These are phyloP conservation scores for Leucogyrophana mollusca DNA, from an alignment of 768 basidiomycete genomes.

Conservation along the genomic window DNA sequence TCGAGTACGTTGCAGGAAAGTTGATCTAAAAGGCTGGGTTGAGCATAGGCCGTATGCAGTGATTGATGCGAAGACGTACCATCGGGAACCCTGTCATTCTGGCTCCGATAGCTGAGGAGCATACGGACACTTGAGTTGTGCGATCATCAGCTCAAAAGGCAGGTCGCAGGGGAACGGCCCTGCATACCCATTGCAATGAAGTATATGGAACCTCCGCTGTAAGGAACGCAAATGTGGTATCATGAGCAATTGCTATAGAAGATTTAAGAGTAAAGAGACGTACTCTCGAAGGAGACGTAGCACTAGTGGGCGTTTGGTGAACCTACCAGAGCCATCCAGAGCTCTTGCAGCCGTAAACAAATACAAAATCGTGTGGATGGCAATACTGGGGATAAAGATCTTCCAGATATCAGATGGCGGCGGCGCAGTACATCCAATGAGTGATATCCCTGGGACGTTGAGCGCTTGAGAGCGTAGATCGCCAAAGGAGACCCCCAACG, in stretches of 20 bases:
- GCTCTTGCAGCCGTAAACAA: slow-evolving; percentile 4
- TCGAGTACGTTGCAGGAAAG: slow-evolving; percentile 5
- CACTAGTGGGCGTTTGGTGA: slow-evolving; percentile 1
- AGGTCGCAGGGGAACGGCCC: too few species aligned
- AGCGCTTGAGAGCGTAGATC: neutral
- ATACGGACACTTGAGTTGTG: neutral
- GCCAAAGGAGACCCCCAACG: neutral
- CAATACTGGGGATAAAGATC: slow-evolving; percentile 3
- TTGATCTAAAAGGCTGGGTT: too few species aligned
- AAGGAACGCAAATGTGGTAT: too few species aligned
- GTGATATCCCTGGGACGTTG: too few species aligned
- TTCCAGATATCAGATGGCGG: slow-evolving; percentile 4
- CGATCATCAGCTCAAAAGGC: too few species aligned
- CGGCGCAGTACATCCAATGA: slow-evolving; percentile 6
- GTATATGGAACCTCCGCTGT: slow-evolving; percentile 8
- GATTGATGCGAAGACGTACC: too few species aligned
- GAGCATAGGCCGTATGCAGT: too few species aligned
- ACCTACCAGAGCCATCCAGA: neutral
- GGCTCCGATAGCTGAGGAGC: slow-evolving; percentile 5
- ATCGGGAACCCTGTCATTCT: neutral
- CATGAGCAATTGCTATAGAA: too few species aligned
- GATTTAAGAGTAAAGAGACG: neutral
- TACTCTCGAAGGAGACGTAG: slow-evolving; percentile 4
- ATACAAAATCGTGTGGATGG: slow-evolving; percentile 5
- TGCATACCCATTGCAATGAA: slow-evolving; percentile 9